Evolutionary conservation across 176 grass and related monocot genomes (phyloP), one percentile per base, ranked within the genome.

Genomic region (Musa beccarii): DNA sequence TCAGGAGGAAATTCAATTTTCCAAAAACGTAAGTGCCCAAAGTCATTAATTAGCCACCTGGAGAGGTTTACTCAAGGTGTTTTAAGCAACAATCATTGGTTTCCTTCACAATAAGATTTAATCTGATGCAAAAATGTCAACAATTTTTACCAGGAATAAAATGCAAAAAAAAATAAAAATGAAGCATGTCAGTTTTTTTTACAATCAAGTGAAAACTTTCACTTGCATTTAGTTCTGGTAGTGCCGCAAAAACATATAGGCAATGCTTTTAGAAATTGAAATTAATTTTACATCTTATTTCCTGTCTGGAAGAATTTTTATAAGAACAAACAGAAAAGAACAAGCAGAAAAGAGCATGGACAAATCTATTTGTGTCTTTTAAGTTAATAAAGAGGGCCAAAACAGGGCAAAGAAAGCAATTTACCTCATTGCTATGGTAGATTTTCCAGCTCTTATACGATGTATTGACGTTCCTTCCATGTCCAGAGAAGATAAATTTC

Each of bases 401-500:
- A 73, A 24, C 23, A 81, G 54, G 22, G 71, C 76, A 81, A 73
- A 69, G 52, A 69, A 51, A 81, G 79, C 65, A 70, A 19, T 12
- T 49, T 85, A 94, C 95, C 86, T 91, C 57, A 80, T 74, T 53
- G 78, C 53, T 29, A 83, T 83, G 61, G 86, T 76, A 85, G 92
- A 79, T 80, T 91, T 94, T 8, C 82, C 90, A 79, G 84, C 84
- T 73, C 88, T 89, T 87, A 86, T 87, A 72, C 89, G 90, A 54
- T 91, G 82, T 79, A 99, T 91, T 71, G 88, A 76, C 77, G 79
- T 83, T 21, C 95, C 90, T 83, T 99, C 95, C 74, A 87, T 87
- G 78, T 91, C 95, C 71, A 98, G 83, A 1, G 90, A 98, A 49
- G 88, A 86, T 43, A 93, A 80, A 84, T 98, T 92, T 84, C 88